These are phyloP conservation scores for Phytophthora quininea DNA, from an alignment of 352 stramenopile genomes.

Conservation along the genomic window DNA sequence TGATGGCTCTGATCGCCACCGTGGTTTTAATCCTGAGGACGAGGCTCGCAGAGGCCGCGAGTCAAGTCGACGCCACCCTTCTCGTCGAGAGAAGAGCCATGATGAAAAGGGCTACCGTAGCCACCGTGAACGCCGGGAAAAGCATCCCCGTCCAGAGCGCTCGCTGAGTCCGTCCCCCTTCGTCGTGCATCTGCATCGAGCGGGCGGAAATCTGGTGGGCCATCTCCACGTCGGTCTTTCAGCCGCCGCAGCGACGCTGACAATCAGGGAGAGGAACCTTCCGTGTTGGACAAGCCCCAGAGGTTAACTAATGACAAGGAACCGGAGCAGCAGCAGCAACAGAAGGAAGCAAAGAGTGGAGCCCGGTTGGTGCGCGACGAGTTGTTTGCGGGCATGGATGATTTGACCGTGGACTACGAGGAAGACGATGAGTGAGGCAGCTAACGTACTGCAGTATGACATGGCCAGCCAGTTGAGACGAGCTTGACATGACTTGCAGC, in stretches of 20 bases:
- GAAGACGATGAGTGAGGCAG: slow-evolving; percentile 68
- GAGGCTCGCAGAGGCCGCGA: slow-evolving; percentile 23
- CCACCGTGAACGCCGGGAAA: slow-evolving; percentile 37
- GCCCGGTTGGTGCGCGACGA: slow-evolving; percentile 40
- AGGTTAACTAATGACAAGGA: slow-evolving; percentile 37
- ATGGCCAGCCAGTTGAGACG: slow-evolving; percentile 5
- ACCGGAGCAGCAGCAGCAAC: slow-evolving; percentile 24
- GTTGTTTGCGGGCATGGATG: slow-evolving; percentile 72
- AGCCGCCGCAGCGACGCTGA: slow-evolving; percentile 30
- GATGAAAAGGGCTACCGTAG: slow-evolving; percentile 44
- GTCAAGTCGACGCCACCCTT: slow-evolving; percentile 30
- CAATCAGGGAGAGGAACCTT: slow-evolving; percentile 26
- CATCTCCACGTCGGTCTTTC: slow-evolving; percentile 37
- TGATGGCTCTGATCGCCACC: slow-evolving; percentile 15
- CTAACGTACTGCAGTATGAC: slow-evolving; percentile 21
- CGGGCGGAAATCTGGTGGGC: slow-evolving; percentile 34
- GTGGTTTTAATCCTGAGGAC: slow-evolving; percentile 20
- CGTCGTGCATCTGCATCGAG: slow-evolving; percentile 34
- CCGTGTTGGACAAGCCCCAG: slow-evolving; percentile 26
- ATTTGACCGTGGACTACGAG: slow-evolving; percentile 84
- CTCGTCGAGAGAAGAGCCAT: slow-evolving; percentile 27
- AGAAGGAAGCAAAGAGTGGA: slow-evolving; percentile 42
- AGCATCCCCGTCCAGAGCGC: slow-evolving; percentile 33
- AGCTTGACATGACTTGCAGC: slow-evolving; percentile 10
- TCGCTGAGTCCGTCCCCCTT: slow-evolving; percentile 51